phyloP scores from a whole-genome alignment of 306 rosid species.

The Castanea sativa region DNA sequence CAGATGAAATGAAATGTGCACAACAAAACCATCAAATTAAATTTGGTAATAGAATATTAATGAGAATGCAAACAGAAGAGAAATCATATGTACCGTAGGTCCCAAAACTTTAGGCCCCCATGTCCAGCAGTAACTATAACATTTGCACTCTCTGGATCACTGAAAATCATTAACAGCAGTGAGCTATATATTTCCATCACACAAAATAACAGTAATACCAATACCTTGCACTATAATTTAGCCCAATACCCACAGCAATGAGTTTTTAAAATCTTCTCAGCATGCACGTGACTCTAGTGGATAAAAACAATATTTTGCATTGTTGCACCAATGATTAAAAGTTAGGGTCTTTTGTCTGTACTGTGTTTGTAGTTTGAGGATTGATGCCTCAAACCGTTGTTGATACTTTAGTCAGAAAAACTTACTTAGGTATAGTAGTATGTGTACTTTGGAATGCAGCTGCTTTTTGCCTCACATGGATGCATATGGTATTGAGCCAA shows the following conservation, averaged over 20 bases:
- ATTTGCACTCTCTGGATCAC: constrained; percentile 67
- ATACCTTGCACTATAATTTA: background rate
- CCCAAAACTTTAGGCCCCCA: constrained; percentile 95
- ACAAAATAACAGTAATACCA: background rate
- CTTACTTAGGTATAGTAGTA: no score
- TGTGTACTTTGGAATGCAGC: no score
- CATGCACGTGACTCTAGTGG: background rate
- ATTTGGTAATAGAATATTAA: constrained; percentile 12
- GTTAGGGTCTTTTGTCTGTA: no score
- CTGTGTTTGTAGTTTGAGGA: no score
- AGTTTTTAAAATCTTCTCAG: background rate
- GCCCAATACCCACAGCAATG: background rate
- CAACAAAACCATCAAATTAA: constrained; percentile 3
- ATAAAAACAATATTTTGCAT: background rate
- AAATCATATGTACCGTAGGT: constrained; percentile 57
- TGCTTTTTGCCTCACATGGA: no score
- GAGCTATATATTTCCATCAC: background rate
- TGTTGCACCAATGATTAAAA: no score
- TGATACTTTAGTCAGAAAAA: no score
- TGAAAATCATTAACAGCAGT: constrained; percentile 29
- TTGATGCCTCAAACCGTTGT: no score
- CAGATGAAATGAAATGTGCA: background rate
- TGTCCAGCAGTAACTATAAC: constrained; percentile 82
- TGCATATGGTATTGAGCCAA: no score
- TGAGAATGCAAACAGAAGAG: background rate